Conservation (phyloP, 1,284 basidiomycete genomes). For the Ganoderma leucocontextum region DNA sequence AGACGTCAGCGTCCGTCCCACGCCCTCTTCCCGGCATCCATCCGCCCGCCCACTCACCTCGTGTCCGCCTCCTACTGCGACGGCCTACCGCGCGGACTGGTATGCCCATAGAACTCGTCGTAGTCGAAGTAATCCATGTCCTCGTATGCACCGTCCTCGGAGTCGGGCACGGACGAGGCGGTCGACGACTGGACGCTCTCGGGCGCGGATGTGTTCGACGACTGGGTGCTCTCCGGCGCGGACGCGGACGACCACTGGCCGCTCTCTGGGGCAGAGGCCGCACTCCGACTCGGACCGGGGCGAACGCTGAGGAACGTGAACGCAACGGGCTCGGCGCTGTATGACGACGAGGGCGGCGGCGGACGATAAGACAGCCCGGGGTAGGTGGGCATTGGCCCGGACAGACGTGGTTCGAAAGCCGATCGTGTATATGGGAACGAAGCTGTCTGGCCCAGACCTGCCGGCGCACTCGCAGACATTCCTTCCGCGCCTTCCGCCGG, state of each 20-base stretch:
- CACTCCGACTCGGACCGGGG: constrained; percentile 30
- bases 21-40: constrained; percentile 18
- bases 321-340: constrained; percentile 12
- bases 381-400: constrained; percentile 28
- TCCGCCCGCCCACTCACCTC: constrained; percentile 13
- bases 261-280: constrained; percentile 30
- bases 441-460: constrained; percentile 16
- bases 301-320: constrained; percentile 19
- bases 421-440: constrained; percentile 20
- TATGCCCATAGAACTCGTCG: constrained; percentile 19
- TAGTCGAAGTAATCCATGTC: constrained; percentile 23
- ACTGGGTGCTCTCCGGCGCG: constrained; percentile 29
- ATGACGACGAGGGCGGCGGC: constrained; percentile 29
- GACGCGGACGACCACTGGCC: constrained; percentile 30
- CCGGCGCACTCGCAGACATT: not conserved
- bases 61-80: constrained; percentile 7
- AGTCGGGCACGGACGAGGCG: constrained; percentile 30
- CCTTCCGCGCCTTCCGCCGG: not conserved
- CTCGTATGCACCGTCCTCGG: constrained; percentile 20
- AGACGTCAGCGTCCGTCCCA: constrained; percentile 18
- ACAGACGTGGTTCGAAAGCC: constrained; percentile 30
- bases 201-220: constrained; percentile 28
- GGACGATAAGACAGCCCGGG: constrained; percentile 30
- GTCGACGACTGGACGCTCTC: constrained; percentile 31
- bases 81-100: constrained; percentile 18